These are phyloP conservation scores for Cladosporium cucumerinum DNA, from an alignment of 2,329 filamentous ascomycete species.

Conservation along the genomic window DNA sequence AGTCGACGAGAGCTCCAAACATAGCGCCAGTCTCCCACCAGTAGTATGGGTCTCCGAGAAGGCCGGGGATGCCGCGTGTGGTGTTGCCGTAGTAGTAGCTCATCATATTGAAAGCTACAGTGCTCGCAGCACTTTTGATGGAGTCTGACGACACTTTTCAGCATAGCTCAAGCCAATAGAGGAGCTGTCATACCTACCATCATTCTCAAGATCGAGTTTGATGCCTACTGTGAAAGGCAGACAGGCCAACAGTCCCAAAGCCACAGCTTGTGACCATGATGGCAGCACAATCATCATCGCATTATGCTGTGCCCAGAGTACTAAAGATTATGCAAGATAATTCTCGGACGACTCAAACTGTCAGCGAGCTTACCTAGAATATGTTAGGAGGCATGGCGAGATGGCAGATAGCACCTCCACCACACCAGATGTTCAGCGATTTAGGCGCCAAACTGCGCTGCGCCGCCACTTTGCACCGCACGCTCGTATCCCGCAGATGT, in stretches of 20 bases:
- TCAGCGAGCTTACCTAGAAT: neutral
- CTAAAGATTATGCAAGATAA: neutral
- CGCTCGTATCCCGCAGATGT: neutral
- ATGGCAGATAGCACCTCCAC: neutral
- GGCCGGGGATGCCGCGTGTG: constrained; percentile 50
- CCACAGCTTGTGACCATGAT: neutral
- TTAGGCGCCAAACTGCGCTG: neutral
- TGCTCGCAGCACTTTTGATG: constrained; percentile 42
- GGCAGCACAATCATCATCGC: neutral
- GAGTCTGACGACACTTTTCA: constrained; percentile 31
- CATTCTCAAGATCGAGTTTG: neutral
- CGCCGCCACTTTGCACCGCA: neutral
- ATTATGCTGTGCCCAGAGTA: neutral
- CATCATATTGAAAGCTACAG: constrained; percentile 49
- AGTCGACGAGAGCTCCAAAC: constrained; percentile 67
- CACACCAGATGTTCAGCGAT: neutral
- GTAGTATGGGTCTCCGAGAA: constrained; percentile 60
- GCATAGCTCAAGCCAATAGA: neutral
- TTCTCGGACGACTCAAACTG: neutral
- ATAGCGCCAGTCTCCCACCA: constrained; percentile 68
- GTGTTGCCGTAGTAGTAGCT: constrained; percentile 46
- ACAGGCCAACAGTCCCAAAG: neutral
- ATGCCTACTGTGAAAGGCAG: neutral
- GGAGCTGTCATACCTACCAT: neutral
- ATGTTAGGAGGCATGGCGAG: neutral